Conservation (phyloP, 257 asterid genomes). For the Eustoma russellianum region DNA sequence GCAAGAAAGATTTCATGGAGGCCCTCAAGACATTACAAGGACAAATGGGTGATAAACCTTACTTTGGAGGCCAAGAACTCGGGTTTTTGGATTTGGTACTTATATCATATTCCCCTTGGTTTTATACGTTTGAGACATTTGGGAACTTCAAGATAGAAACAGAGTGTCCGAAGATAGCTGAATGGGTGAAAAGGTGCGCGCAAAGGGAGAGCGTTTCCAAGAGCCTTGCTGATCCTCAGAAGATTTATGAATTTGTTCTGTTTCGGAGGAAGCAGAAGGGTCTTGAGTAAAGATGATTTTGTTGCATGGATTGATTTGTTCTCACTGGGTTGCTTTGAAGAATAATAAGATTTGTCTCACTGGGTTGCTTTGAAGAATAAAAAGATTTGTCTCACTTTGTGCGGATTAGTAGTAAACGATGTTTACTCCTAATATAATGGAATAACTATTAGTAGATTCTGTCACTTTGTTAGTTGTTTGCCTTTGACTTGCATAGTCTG, state of each 20-base stretch:
- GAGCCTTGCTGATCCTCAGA: constrained; percentile 23
- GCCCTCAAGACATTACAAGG: constrained; percentile 8
- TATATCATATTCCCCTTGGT: constrained; percentile 14
- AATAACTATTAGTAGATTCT: no score
- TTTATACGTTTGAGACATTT: constrained; percentile 14
- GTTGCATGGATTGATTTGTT: no score
- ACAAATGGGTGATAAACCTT: constrained; percentile 13
- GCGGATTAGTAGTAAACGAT: no score
- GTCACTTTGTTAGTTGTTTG: no score
- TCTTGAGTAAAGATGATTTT: constrained; percentile 5
- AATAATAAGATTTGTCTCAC: no score
- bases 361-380: no score
- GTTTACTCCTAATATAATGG: no score
- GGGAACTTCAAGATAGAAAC: constrained; percentile 24
- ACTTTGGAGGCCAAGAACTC: constrained; percentile 13
- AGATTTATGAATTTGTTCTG: constrained; percentile 17
- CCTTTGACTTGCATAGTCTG: no score
- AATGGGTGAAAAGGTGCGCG: constrained; percentile 38
- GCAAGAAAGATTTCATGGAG: constrained; percentile 16
- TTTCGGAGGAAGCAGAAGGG: constrained; percentile 11
- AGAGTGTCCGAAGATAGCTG: constrained; percentile 28
- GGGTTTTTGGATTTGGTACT: constrained; percentile 16
- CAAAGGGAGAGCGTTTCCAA: constrained; percentile 26
- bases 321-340: no score
- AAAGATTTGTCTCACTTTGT: no score